Base-by-base conservation (phyloP, 176 grass and related monocot genomes). In the Triticum monococcum region DNA sequence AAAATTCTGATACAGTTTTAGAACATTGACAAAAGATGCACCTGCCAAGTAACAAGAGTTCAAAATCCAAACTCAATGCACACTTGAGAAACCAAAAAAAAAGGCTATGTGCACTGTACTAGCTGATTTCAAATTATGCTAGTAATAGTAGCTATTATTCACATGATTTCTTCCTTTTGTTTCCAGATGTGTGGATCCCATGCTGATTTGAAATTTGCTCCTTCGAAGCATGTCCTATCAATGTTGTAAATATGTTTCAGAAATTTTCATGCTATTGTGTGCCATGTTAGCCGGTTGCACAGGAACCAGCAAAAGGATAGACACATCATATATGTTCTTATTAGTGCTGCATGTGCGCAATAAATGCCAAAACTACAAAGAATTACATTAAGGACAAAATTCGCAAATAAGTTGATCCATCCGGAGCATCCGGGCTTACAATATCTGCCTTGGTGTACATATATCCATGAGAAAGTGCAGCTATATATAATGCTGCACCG, bases 401-500 rank as follows among this genome's bases (percentile, higher is more conserved):
- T 88, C 57, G 86, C 12, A 9, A 67, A 78, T 83, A 64, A 79
- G 72, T 86, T 73, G 38, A 72, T 87, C 23, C 13, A 8, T 24
- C 36, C 13, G 20, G 26, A 83, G 26, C 31, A 79, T 67, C 12
- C 63, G 14, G 8, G 85, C 83, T 92, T 92, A 98, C 96, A 86
- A 98, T 81, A 88, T 98, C 96, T 72, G 91, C 86, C 79, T 98
- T 98, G 43, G 88, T 91, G 64, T 85, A 97, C 62, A 88, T 41
- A 22, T 83, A 26, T 11, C 93, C 96, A 67, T 98, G 91, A 77
- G 91, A 93, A 28, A 94, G 93, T 81, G 91, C 88, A 64, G 96
- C 83, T 2, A 98, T 94, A 76, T 98, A 98, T 64, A 98, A 86
- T 83, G 96, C 93, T 86, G 96, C 96, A 82, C 96, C 96, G 84